Evolutionary conservation across 148 eudicot genomes (phyloP).

Genomic region (Gaultheria prostrata): DNA sequence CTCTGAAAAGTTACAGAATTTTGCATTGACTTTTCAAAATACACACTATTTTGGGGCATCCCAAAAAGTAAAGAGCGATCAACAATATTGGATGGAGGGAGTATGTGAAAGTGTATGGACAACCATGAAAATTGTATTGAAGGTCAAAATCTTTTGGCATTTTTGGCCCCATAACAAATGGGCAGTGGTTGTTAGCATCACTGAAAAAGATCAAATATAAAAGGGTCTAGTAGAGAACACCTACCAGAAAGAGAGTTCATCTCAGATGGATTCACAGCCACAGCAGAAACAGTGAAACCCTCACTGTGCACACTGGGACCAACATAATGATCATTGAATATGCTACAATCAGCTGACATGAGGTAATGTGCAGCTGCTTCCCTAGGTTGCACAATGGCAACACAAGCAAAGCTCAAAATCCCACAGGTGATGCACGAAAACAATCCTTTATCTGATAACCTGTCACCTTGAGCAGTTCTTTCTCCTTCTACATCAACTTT

Average conservation of each 20-base stretch:
- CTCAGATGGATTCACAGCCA: conserved; percentile 26
- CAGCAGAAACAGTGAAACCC: conserved; percentile 28
- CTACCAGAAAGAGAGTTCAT: conserved; percentile 53
- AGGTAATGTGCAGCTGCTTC: conserved; percentile 71
- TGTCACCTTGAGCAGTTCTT: conserved; percentile 44
- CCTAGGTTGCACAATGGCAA: conserved; percentile 79
- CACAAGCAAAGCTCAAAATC: conserved; percentile 90
- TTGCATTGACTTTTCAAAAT: not conserved
- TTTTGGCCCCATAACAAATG: not conserved
- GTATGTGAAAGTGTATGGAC: not conserved
- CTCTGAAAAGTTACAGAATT: not conserved
- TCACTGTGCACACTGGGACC: conserved; percentile 35
- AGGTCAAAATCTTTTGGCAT: not conserved
- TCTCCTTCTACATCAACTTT: conserved; percentile 32
- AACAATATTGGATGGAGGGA: conserved; percentile 5
- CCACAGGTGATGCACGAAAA: conserved; percentile 99
- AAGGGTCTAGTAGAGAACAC: not conserved
- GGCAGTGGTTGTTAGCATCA: not conserved
- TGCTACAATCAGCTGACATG: conserved; percentile 70
- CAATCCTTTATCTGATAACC: conserved; percentile 56
- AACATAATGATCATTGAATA: conserved; percentile 40
- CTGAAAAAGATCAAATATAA: not conserved
- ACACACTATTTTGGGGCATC: not conserved
- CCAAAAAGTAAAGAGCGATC: not conserved
- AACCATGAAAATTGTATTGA: not conserved